These are phyloP conservation scores for Pelargonium cotyledonis DNA, from an alignment of 441 rosid genomes.

Conservation along the genomic window DNA sequence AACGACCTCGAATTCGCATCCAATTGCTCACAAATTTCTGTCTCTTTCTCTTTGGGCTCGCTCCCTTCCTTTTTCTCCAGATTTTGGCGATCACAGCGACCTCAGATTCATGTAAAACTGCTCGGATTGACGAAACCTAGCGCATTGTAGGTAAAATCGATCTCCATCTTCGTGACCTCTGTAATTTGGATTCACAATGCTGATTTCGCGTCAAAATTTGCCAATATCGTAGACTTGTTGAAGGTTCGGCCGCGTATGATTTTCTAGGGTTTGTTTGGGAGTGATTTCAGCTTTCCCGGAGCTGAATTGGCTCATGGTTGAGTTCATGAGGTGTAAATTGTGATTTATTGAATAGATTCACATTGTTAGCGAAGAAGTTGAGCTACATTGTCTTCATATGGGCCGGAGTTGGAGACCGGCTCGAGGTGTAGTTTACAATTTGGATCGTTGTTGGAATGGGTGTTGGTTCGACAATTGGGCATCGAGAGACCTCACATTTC, in stretches of 20 bases:
- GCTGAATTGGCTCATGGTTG: not conserved
- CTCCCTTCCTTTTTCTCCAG: not conserved
- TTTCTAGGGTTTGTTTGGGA: not conserved
- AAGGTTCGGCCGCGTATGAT: not conserved
- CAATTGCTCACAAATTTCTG: not conserved
- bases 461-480: not conserved
- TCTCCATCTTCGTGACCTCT: not conserved
- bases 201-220: not conserved
- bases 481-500: not conserved
- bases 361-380: not conserved
- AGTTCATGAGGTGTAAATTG: not conserved
- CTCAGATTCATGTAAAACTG: not conserved
- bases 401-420: not conserved
- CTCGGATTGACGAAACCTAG: not conserved
- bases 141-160: not conserved
- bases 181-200: not conserved
- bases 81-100: not conserved
- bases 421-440: not conserved
- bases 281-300: not conserved
- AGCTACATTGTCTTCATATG: not conserved
- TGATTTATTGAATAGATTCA: not conserved
- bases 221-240: not conserved
- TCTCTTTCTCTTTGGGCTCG: not conserved
- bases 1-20: not conserved
- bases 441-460: not conserved